Conservation (phyloP, 192 early-diverging fungal genomes). For the Umbelopsis sp. region DNA sequence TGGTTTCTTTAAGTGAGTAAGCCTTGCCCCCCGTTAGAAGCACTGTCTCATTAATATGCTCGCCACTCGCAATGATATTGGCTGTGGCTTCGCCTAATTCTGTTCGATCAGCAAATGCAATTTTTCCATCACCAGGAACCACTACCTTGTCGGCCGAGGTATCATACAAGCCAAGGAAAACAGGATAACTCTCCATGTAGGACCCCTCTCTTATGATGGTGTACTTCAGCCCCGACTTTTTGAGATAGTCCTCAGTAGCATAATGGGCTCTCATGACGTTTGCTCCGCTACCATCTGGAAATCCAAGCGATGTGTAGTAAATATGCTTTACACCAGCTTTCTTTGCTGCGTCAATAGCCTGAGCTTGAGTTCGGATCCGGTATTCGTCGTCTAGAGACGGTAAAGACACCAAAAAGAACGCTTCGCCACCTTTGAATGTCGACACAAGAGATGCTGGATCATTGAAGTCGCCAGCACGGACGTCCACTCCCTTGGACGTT, state of each 20-base stretch:
- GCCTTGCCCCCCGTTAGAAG: background rate
- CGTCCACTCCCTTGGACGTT: background rate
- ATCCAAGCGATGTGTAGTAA: background rate
- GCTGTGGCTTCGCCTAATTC: conserved; percentile 17
- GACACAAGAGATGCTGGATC: background rate
- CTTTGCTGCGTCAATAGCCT: background rate
- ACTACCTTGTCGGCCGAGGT: background rate
- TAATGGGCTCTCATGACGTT: conserved; percentile 13
- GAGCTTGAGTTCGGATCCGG: background rate
- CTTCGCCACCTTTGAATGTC: background rate
- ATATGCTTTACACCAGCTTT: conserved; percentile 10
- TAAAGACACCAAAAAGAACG: background rate
- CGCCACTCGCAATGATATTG: background rate
- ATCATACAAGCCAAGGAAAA: background rate
- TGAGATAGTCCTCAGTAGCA: conserved; percentile 7
- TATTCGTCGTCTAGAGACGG: conserved; percentile 14
- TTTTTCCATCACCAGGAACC: background rate
- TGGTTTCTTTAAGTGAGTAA: background rate
- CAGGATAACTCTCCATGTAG: conserved; percentile 11
- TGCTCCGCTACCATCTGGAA: conserved; percentile 1
- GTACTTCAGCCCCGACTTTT: background rate
- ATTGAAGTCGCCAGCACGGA: background rate
- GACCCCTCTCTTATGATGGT: conserved; percentile 15
- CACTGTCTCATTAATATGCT: background rate
- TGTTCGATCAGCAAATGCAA: background rate